These are phyloP conservation scores for Spinellus fusiger DNA, from an alignment of 192 early-diverging fungal species.

Conservation along the genomic window DNA sequence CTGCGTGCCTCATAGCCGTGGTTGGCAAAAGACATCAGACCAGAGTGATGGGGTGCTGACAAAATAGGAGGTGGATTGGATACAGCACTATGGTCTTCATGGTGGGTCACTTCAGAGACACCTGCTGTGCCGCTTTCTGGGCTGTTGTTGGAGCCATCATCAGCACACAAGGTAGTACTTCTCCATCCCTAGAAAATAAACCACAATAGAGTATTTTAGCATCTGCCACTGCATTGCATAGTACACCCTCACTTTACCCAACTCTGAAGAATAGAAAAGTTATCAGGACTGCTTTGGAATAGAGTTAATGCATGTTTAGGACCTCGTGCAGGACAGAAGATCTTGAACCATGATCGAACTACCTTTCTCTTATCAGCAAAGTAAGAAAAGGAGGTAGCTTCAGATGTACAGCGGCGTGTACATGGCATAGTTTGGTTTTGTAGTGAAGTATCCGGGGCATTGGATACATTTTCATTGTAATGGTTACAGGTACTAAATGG, in stretches of 20 bases:
- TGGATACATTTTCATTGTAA: background rate
- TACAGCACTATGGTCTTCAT: too few species aligned
- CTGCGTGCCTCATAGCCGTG: background rate
- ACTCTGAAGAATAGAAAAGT: constrained; percentile 45
- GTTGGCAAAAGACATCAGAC: background rate
- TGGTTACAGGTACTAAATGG: constrained; percentile 2
- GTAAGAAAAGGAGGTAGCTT: constrained; percentile 22
- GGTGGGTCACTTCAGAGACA: too few species aligned
- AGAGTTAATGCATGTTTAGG: constrained; percentile 44
- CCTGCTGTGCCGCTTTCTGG: too few species aligned
- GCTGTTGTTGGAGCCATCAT: constrained; percentile 7
- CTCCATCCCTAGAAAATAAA: constrained; percentile 24
- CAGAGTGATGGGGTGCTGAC: background rate
- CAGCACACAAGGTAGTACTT: constrained; percentile 29
- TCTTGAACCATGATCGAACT: constrained; percentile 51
- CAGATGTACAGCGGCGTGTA: background rate
- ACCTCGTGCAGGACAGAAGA: constrained; percentile 38
- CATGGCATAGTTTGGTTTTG: background rate
- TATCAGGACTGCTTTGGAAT: constrained; percentile 52
- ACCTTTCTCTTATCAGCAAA: constrained; percentile 42
- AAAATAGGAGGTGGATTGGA: background rate
- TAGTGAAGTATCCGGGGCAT: background rate
- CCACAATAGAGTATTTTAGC: background rate
- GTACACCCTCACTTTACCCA: constrained; percentile 35
- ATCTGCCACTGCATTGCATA: background rate